A percentile compares a stretch with the other conserved stretches of the same genome.
phyloP scores from a whole-genome alignment of 2,329 filamentous ascomycete species.

The Verticillium longisporum region DNA sequence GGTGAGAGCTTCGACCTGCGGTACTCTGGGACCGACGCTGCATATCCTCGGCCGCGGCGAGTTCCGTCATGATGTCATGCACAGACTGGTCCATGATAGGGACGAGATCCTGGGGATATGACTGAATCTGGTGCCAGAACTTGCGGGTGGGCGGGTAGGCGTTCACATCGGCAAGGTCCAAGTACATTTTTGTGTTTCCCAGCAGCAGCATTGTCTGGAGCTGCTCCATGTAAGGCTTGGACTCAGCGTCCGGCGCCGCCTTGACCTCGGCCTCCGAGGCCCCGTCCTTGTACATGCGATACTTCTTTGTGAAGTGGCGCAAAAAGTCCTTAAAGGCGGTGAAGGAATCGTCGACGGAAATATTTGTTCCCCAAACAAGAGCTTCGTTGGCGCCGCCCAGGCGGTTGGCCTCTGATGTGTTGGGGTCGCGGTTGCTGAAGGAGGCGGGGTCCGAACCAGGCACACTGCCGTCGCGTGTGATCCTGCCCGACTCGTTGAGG shows the following conservation, averaged over 20 bases:
- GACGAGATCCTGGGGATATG: conserved; percentile 93
- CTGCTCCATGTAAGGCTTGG: conserved; percentile 77
- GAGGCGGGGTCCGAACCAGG: conserved; percentile 53
- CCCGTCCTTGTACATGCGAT: conserved; percentile 88
- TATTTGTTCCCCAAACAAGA: conserved; percentile 95
- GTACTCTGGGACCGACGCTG: conserved; percentile 59
- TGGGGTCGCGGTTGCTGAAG: conserved; percentile 62
- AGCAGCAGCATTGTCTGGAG: conserved; percentile 88
- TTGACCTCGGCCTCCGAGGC: conserved; percentile 69
- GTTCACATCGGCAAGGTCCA: conserved; percentile 85
- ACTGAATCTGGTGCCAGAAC: conserved; percentile 89
- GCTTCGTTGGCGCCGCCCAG: conserved; percentile 76
- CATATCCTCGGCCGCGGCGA: conserved; percentile 74
- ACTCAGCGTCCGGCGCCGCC: conserved; percentile 62
- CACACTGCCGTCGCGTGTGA: conserved; percentile 43
- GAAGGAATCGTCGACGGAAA: conserved; percentile 87
- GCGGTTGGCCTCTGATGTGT: conserved; percentile 84
- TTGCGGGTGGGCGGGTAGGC: conserved; percentile 89
- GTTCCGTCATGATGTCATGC: conserved; percentile 87
- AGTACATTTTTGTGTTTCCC: conserved; percentile 75
- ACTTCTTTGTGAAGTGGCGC: conserved; percentile 85
- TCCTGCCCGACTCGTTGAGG: conserved; percentile 51
- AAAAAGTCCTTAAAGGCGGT: conserved; percentile 87
- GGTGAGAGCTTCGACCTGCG: conserved; percentile 37
- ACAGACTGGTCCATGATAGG: conserved; percentile 93